Conservation (phyloP, 2,329 filamentous ascomycete species). For the Fusarium pseudocircinatum region DNA sequence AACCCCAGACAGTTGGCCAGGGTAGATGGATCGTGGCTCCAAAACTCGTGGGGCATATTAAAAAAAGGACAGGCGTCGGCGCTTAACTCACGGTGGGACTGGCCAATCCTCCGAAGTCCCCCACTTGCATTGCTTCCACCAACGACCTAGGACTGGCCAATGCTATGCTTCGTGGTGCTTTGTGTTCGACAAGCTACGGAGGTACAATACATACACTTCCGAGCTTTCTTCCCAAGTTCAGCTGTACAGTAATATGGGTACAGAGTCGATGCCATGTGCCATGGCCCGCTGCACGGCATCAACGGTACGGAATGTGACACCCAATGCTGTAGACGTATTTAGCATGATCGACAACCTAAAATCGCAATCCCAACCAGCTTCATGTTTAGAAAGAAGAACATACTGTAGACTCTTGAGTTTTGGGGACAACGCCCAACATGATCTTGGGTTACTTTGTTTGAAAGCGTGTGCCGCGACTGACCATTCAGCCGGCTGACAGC, state of each 20-base stretch:
- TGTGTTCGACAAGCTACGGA: slow-evolving; percentile 3
- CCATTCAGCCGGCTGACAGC: not conserved
- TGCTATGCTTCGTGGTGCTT: slow-evolving; percentile 12
- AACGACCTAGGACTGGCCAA: slow-evolving; percentile 49
- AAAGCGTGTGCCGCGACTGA: not conserved
- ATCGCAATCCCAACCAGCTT: slow-evolving; percentile 23
- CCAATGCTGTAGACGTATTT: slow-evolving; percentile 20
- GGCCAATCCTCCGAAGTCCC: slow-evolving; percentile 41
- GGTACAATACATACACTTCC: not conserved
- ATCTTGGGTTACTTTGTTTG: slow-evolving; percentile 12
- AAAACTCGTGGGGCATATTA: slow-evolving; percentile 57
- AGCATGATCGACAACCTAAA: slow-evolving; percentile 29
- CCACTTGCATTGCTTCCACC: slow-evolving; percentile 49
- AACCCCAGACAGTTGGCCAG: slow-evolving; percentile 25
- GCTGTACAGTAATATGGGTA: not conserved
- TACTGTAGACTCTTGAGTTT: not conserved
- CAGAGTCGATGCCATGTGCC: slow-evolving; percentile 29
- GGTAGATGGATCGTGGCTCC: slow-evolving; percentile 39
- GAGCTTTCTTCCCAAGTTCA: not conserved
- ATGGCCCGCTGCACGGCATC: slow-evolving; percentile 32
- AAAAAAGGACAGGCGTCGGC: slow-evolving; percentile 63
- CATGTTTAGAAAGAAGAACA: not conserved
- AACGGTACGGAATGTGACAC: slow-evolving; percentile 40
- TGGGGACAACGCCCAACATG: not conserved
- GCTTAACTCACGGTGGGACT: slow-evolving; percentile 60